Conservation (phyloP, 441 rosid species). For the Populus hybrid region DNA sequence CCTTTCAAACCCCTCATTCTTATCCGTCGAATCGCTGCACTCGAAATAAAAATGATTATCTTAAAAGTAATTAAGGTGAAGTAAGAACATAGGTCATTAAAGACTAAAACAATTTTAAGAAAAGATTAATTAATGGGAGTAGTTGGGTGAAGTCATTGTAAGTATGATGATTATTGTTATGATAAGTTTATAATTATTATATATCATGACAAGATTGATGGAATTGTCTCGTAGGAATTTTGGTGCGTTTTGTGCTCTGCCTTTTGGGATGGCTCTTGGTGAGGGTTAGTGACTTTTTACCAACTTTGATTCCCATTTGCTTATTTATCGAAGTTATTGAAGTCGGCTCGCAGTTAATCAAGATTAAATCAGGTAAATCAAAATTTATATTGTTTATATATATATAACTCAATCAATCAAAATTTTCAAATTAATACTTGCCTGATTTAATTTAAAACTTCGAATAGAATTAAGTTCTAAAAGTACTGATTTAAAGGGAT, state of each 20-base stretch:
- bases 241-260: neutral
- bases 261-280: neutral
- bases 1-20: neutral
- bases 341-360: no score
- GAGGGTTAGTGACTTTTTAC: neutral
- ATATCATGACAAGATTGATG: neutral
- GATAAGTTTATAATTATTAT: neutral
- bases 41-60: neutral
- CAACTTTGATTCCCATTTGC: neutral
- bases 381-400: no score
- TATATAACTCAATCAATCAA: no score
- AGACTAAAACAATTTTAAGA: neutral
- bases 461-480: accelerated
- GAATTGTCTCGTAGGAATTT: neutral
- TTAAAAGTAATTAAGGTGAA: neutral
- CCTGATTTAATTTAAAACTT: no score
- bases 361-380: no score
- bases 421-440: no score
- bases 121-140: neutral
- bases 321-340: neutral
- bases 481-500: no score
- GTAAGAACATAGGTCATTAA: neutral
- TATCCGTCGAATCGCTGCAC: neutral
- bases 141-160: neutral
- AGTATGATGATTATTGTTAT: neutral